Base-by-base conservation (phyloP, 495 filamentous ascomycete genomes). In the Aspergillus haitiensis region DNA sequence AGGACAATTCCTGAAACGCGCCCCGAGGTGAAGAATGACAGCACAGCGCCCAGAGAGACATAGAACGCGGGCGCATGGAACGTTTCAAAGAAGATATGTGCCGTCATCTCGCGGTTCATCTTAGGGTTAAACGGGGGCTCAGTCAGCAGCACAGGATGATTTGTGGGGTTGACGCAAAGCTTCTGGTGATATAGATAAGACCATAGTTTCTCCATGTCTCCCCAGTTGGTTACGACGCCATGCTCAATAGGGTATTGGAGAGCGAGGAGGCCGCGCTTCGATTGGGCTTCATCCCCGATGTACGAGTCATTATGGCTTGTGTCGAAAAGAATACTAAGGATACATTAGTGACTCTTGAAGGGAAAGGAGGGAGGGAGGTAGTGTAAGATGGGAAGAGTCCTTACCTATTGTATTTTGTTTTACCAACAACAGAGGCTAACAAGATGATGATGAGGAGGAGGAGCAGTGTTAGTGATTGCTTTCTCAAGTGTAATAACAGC, bases 191-290 rank as follows among this genome's bases (percentile, higher is more conserved):
- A 97, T 69, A 92, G 96, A 86, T 97, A 92, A 81, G 97, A 93
- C 94, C 94, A 98, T 72, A 98, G 97, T 85, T 96, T 97, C 84
- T 98, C 94, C 94, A 98, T 97, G 76, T 97, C 94, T 78, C 97
- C 93, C 94, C 94, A 98, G 86, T 98, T 97, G 81, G 94, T 98
- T 76, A 98, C 93, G 74, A 98, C 93, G 90, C 94, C 94, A 82
- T 98, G 94, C 85, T 98, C 94, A 73, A 98, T 96, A 67, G 94
- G 94, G 80, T 98, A 98, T 81, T 93, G 88, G 72, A 98, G 88
- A 60, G 95, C 97, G 62, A 98, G 86, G 81, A 98, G 93, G 90
- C 94, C 94, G 89, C 94, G 93, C 86, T 97, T 97, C 75, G 92
- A 96, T 81, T 97, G 92, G 79, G 92, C 92, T 84, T 98, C 94